Conservation (phyloP, 768 basidiomycete genomes). For the Suillus fuscotomentosus region DNA sequence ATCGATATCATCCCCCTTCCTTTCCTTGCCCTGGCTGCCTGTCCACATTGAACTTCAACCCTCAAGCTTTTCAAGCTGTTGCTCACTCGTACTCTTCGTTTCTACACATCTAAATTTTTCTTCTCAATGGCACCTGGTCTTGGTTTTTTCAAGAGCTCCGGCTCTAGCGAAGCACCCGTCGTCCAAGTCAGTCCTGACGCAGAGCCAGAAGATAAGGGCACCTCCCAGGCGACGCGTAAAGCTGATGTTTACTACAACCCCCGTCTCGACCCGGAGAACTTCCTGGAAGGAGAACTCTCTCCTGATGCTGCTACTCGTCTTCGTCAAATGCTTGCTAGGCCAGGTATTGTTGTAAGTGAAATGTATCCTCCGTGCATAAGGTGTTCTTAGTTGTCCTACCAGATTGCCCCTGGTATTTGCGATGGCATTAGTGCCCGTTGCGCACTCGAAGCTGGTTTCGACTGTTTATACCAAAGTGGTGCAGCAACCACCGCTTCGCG, state of each 20-base stretch:
- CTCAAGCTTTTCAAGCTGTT: slow-evolving; percentile 15
- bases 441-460: slow-evolving; percentile 77
- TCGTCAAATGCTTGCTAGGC: slow-evolving; percentile 65
- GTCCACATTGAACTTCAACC: not conserved
- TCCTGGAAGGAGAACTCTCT: slow-evolving; percentile 66
- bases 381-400: slow-evolving; percentile 2
- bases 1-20: slow-evolving; percentile 10
- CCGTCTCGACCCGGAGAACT: slow-evolving; percentile 68
- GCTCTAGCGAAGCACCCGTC: not conserved
- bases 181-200: slow-evolving; percentile 5
- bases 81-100: not conserved
- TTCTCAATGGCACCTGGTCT: slow-evolving; percentile 31
- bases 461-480: slow-evolving; percentile 77
- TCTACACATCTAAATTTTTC: slow-evolving; percentile 4
- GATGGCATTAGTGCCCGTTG: slow-evolving; percentile 80
- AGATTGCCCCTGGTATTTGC: slow-evolving; percentile 79
- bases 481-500: slow-evolving; percentile 81
- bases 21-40: not conserved
- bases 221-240: slow-evolving; percentile 8
- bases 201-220: slow-evolving; percentile 2
- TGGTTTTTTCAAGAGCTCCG: slow-evolving; percentile 28
- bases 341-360: slow-evolving; percentile 70
- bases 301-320: slow-evolving; percentile 68
- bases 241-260: slow-evolving; percentile 56
- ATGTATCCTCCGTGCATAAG: not conserved